Conservation (phyloP, 2,329 filamentous ascomycete genomes). For the Periconia sp. region DNA sequence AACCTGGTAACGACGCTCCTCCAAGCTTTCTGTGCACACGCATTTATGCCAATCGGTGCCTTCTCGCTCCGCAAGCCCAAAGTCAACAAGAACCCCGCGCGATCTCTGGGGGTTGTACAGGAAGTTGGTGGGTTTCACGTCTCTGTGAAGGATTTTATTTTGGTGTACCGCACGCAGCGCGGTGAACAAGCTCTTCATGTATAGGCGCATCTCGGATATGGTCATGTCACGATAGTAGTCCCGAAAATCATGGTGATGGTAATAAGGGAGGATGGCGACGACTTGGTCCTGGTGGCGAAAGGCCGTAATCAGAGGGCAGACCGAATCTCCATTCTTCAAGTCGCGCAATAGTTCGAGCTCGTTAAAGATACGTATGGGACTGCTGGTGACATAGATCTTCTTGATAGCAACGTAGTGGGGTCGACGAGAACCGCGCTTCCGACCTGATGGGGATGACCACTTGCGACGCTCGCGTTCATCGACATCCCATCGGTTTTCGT, state of each 20-base stretch:
- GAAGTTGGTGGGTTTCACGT: conserved; percentile 98
- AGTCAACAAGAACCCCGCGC: conserved; percentile 94
- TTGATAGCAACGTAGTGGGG: conserved; percentile 93
- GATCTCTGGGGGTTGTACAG: conserved; percentile 81
- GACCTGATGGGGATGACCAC: conserved; percentile 68
- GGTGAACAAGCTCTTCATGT: conserved; percentile 84
- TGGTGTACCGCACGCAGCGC: conserved; percentile 82
- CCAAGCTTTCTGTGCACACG: conserved; percentile 69
- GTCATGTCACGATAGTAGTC: conserved; percentile 92
- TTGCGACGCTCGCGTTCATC: conserved; percentile 64
- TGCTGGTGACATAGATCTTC: conserved; percentile 99
- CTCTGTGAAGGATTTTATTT: conserved; percentile 83
- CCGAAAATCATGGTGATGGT: conserved; percentile 91
- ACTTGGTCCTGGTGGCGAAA: conserved; percentile 94
- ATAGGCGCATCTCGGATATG: conserved; percentile 81
- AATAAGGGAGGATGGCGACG: conserved; percentile 91
- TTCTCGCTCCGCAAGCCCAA: conserved; percentile 83
- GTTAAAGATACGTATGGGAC: conserved; percentile 89
- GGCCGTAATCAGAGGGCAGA: conserved; percentile 96
- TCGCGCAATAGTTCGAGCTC: conserved; percentile 93
- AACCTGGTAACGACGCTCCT: conserved; percentile 61
- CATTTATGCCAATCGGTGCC: conserved; percentile 77
- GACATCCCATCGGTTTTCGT: conserved; percentile 85
- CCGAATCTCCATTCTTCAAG: conserved; percentile 76
- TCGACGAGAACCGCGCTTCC: conserved; percentile 54